phyloP scores from a whole-genome alignment of 805 yeast species.

The Kurtzmaniella cleridarum region DNA sequence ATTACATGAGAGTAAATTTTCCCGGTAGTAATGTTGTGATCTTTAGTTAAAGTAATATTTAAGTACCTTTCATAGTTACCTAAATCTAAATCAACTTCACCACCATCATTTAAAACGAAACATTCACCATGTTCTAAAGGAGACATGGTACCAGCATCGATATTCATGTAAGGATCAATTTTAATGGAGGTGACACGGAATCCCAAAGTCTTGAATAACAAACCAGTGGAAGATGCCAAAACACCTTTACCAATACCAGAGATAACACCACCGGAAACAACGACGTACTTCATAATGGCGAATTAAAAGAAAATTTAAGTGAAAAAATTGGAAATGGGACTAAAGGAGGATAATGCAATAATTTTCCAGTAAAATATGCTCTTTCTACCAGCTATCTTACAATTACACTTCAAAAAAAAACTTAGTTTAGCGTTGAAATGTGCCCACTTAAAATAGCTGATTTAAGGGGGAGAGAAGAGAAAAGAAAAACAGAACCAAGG shows the following conservation, averaged over 20 bases:
- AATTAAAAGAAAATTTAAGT: not conserved
- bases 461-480: conserved; percentile 44
- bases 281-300: conserved; percentile 90
- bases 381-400: conserved; percentile 5
- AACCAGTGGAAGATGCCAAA: conserved; percentile 94
- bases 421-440: conserved; percentile 9
- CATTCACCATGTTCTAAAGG: conserved; percentile 99
- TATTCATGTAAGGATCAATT: conserved; percentile 98
- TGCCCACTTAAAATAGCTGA: conserved; percentile 38
- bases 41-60: conserved; percentile 85
- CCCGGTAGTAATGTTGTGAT: conserved; percentile 98
- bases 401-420: conserved; percentile 1
- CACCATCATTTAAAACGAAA: conserved; percentile 96
- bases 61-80: conserved; percentile 98
- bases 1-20: conserved; percentile 92
- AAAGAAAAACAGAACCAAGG: conserved; percentile 7
- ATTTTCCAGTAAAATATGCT: not conserved
- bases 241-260: conserved; percentile 99
- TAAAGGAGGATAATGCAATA: not conserved
- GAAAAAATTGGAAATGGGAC: not conserved
- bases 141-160: conserved; percentile 99
- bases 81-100: conserved; percentile 95
- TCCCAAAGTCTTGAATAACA: conserved; percentile 88
- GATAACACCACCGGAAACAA: conserved; percentile 98
- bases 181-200: conserved; percentile 94